A percentile compares a stretch with the other conserved stretches of the same genome.
Evolutionary conservation across 495 filamentous ascomycete species (phyloP).

Genomic region (Neurospora sp.): DNA sequence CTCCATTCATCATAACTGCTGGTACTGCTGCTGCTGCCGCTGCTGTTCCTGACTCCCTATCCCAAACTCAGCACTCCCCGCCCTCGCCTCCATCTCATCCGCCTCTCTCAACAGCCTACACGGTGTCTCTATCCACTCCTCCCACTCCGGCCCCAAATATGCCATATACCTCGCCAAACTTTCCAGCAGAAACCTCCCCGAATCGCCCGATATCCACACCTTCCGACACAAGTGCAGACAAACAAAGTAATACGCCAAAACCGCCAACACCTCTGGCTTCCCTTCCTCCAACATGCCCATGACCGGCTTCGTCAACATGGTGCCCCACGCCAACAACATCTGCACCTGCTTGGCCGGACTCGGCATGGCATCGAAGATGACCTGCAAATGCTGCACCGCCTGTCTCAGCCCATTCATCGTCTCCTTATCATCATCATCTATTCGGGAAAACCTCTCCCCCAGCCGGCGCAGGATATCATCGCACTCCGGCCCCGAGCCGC

Average conservation of each 20-base stretch:
- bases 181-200: slow-evolving; percentile 16
- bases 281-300: slow-evolving; percentile 14
- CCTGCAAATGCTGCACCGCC: slow-evolving; percentile 17
- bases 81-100: slow-evolving; percentile 1
- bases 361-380: slow-evolving; percentile 14
- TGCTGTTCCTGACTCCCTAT: not conserved
- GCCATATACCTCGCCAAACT: not conserved
- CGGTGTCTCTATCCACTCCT: slow-evolving; percentile 17
- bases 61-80: not conserved
- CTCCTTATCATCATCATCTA: not conserved
- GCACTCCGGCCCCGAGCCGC: slow-evolving; percentile 15
- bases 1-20: not conserved
- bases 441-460: not conserved
- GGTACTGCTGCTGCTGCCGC: not conserved
- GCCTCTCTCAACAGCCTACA: slow-evolving; percentile 9
- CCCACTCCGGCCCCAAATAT: slow-evolving; percentile 20
- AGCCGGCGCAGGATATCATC: slow-evolving; percentile 2
- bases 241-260: slow-evolving; percentile 23
- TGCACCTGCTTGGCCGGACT: slow-evolving; percentile 1
- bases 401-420: not conserved
- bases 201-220: slow-evolving; percentile 16
- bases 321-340: slow-evolving; percentile 12
- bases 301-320: slow-evolving; percentile 13
- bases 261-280: slow-evolving; percentile 18
- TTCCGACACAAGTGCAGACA: slow-evolving; percentile 13